Evolutionary conservation across 1,139 yeast species (phyloP).

Genomic region (Saccharomyces hybrid): DNA sequence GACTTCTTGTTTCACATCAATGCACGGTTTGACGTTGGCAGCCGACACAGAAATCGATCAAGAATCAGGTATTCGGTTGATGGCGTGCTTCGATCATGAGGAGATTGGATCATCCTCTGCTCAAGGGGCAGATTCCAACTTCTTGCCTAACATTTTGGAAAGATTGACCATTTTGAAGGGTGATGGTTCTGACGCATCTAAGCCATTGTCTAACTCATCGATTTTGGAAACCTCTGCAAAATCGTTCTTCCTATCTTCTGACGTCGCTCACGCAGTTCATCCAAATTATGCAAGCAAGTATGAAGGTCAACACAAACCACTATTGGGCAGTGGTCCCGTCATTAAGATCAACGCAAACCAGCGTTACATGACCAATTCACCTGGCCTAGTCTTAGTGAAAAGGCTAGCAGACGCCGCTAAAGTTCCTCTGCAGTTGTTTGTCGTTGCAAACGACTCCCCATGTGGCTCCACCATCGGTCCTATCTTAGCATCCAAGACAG

Average conservation of each 20-base stretch:
- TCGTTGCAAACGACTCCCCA: conserved; percentile 83
- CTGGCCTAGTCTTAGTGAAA: conserved; percentile 75
- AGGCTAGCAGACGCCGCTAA: conserved; percentile 57
- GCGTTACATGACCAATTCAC: conserved; percentile 87
- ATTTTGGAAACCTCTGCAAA: conserved; percentile 64
- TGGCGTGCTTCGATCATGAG: conserved; percentile 88
- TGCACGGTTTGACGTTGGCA: conserved; percentile 61
- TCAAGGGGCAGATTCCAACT: conserved; percentile 93
- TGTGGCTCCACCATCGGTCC: conserved; percentile 98
- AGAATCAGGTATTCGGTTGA: conserved; percentile 56
- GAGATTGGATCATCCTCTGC: conserved; percentile 91
- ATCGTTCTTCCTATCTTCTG: conserved; percentile 85
- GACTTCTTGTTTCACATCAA: conserved; percentile 76
- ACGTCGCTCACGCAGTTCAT: conserved; percentile 95
- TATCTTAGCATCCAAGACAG: conserved; percentile 77
- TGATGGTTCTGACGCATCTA: conserved; percentile 30
- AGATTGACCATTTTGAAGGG: conserved; percentile 51
- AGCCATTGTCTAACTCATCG: conserved; percentile 28
- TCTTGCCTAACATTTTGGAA: conserved; percentile 68
- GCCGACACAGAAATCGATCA: conserved; percentile 35
- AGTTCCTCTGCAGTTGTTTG: conserved; percentile 75
- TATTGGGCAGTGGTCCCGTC: conserved; percentile 82
- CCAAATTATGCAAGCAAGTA: conserved; percentile 78
- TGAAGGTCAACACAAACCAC: conserved; percentile 73
- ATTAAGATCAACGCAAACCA: conserved; percentile 91